Conservation (phyloP, 768 basidiomycete genomes). For the Lentinus tigrinus region DNA sequence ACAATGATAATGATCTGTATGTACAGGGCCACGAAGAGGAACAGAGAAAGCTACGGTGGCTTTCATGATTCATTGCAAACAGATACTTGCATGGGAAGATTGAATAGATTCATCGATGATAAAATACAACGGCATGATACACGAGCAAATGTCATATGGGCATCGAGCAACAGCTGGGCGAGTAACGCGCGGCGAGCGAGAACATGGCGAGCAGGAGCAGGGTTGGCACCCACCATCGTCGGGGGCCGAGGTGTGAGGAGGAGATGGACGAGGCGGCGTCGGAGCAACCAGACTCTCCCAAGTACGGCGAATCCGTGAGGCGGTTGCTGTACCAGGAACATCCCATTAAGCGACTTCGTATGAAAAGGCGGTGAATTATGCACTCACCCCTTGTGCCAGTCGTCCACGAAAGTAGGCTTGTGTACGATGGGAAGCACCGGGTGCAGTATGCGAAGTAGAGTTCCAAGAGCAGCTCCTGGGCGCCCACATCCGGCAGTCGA, state of each 20-base stretch:
- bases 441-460: constrained; percentile 82
- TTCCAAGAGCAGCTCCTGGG: constrained; percentile 69
- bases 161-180: no score
- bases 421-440: constrained; percentile 75
- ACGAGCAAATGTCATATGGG: no score
- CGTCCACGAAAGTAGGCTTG: constrained; percentile 65
- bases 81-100: no score
- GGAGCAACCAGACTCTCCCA: constrained; percentile 27
- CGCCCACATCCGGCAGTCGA: constrained; percentile 52
- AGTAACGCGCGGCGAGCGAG: constrained; percentile 76
- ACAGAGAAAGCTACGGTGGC: no score
- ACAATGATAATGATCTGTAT: no score
- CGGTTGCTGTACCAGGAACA: constrained; percentile 18
- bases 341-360: background rate
- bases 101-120: no score
- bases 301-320: constrained; percentile 31
- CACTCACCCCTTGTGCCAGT: constrained; percentile 43
- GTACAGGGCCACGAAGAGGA: no score
- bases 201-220: constrained; percentile 83
- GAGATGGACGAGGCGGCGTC: constrained; percentile 20
- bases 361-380: background rate
- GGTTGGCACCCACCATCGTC: constrained; percentile 50
- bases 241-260: constrained; percentile 39
- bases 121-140: no score
- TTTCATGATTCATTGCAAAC: no score